A percentile compares a stretch with the other conserved stretches of the same genome.
Evolutionary conservation across 164 flowering plant species (phyloP).

Genomic region (Litsea cubeba): DNA sequence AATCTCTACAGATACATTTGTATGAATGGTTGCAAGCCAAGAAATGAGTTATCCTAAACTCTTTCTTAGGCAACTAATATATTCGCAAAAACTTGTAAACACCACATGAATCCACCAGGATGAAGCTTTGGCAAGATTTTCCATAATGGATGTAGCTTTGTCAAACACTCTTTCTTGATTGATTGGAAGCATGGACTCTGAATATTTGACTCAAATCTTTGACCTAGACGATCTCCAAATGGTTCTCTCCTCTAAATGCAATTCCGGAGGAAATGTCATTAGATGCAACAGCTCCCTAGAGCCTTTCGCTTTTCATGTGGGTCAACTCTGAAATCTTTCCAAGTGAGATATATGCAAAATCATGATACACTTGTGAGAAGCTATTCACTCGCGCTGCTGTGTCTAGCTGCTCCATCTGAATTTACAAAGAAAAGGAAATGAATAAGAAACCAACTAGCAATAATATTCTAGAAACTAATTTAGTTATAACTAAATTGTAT

Average conservation of each 20-base stretch:
- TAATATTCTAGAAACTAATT: no score
- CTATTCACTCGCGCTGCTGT: conserved; percentile 68
- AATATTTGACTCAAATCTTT: background rate
- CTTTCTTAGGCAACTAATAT: background rate
- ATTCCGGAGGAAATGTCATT: conserved; percentile 2
- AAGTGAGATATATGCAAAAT: conserved; percentile 22
- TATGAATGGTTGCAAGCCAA: background rate
- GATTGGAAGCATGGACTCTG: background rate
- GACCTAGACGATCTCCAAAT: background rate
- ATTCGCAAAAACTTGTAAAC: background rate
- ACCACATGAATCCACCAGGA: background rate
- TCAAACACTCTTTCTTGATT: no score
- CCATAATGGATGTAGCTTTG: background rate
- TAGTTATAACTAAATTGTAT: no score
- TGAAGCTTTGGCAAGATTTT: background rate
- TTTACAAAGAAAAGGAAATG: background rate
- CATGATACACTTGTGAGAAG: conserved; percentile 11
- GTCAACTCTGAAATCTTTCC: conserved; percentile 26
- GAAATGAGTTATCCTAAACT: background rate
- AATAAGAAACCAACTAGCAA: background rate
- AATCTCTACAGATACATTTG: background rate
- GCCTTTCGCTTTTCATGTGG: conserved; percentile 1
- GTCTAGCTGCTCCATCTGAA: conserved; percentile 7
- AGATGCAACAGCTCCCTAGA: background rate
- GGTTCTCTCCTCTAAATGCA: conserved; percentile 2